Base-by-base conservation (phyloP, 2,329 filamentous ascomycete species). In the Pyricularia sp. region DNA sequence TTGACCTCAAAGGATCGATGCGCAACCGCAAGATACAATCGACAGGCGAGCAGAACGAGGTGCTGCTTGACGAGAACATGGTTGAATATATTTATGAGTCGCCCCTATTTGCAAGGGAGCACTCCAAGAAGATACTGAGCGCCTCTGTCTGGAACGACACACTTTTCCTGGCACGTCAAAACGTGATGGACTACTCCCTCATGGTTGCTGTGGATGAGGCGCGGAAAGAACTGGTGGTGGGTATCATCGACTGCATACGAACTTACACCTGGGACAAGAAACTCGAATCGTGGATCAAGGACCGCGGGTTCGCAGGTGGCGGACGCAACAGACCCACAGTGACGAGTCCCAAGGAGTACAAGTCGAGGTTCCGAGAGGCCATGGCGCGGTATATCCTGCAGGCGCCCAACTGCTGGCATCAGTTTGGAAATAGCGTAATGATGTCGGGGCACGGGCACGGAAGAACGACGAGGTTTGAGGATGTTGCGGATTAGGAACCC, bases 261-360 rank as follows among this genome's bases (percentile, higher is more conserved):
- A 99, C 95, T 0, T 99, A 98, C 77, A 99, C 95, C 0, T 99
- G 95, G 93, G 95, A 99, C 82, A 99, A 99, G 84, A 97, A 97
- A 77, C 86, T 99, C n/a, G 95, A 99, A 81, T 95, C 91, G 68
- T 99, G 95, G 95, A 97, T 99, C 85, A 99, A 99, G 79, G 94
- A 98, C 76, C 91, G 94, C 58, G 95, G 92, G 0, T 93, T 94
- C 74, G 91, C 87, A 0, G 88, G 89, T 6, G 88, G 90, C 69
- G 89, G 90, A 33, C 88, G 91, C 69, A 92, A 96, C 75, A 87
- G 93, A 71, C 96, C 96, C 10, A 99, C 95, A 0, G 95, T 99
- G 67, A 99, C 95, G 12, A 96, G 92, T 79, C 96, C 95, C 2
- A 97, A 95, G 80, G 95, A 99, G 80, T 99, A 99, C 78, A 96